phyloP scores from a whole-genome alignment of 1,284 basidiomycete genomes.

The Naganishia sp. region DNA sequence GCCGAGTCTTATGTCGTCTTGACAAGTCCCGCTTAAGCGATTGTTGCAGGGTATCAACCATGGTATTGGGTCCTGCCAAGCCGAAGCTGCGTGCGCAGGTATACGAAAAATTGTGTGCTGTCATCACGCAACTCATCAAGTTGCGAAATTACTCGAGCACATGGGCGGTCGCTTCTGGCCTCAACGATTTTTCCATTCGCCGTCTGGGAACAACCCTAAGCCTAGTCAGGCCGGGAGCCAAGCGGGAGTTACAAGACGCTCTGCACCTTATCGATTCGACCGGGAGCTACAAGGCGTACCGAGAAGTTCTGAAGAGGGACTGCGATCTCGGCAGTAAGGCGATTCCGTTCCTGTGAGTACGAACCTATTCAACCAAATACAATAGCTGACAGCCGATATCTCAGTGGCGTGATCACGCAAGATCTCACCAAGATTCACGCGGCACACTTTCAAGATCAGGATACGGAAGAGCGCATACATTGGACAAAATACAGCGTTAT shows the following conservation, averaged over 20 bases:
- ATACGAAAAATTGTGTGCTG: conserved; percentile 50
- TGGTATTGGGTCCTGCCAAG: conserved; percentile 50
- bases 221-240: conserved; percentile 38
- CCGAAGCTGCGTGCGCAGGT: conserved; percentile 49
- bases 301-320: conserved; percentile 46
- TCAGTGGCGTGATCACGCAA: conserved; percentile 32
- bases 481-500: conserved; percentile 33
- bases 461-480: conserved; percentile 26
- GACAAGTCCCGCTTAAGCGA: neutral
- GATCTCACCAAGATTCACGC: conserved; percentile 34
- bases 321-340: conserved; percentile 44
- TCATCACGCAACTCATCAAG: conserved; percentile 50
- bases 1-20: neutral
- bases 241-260: conserved; percentile 46
- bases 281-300: conserved; percentile 47
- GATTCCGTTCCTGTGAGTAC: conserved; percentile 50
- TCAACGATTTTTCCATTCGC: conserved; percentile 50
- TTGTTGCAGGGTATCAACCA: conserved; percentile 45
- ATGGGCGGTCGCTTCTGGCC: conserved; percentile 50
- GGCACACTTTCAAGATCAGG: conserved; percentile 24
- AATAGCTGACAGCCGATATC: neutral
- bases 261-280: conserved; percentile 50
- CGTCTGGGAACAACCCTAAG: conserved; percentile 46
- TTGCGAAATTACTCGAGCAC: conserved; percentile 53
- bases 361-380: neutral